A percentile compares a stretch with the other conserved stretches of the same genome.
These are phyloP conservation scores for Entoloma clypeatum DNA, from an alignment of 1,284 basidiomycete genomes.

Conservation along the genomic window DNA sequence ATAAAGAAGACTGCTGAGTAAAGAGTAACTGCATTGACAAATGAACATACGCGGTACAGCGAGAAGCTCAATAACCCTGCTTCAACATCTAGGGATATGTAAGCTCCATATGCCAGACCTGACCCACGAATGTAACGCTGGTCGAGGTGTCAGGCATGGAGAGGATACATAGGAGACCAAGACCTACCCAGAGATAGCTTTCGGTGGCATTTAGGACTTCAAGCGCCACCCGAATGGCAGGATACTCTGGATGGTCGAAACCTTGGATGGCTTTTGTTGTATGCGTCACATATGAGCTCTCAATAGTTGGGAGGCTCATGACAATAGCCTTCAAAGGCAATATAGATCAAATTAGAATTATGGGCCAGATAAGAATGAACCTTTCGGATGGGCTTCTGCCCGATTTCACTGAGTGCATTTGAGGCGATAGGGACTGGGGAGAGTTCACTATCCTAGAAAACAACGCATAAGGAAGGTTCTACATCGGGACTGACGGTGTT, in stretches of 20 bases:
- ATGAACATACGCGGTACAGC: slow-evolving; percentile 68
- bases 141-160: slow-evolving; percentile 11
- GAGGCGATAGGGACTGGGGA: slow-evolving; percentile 65
- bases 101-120: slow-evolving; percentile 92
- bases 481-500: slow-evolving; percentile 21
- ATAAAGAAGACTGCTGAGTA: slow-evolving; percentile 8
- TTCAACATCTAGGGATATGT: slow-evolving; percentile 77
- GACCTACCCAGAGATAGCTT: slow-evolving; percentile 86
- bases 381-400: slow-evolving; percentile 70
- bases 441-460: slow-evolving; percentile 51
- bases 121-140: slow-evolving; percentile 85
- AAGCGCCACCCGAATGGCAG: slow-evolving; percentile 80
- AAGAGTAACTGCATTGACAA: not conserved
- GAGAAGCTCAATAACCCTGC: slow-evolving; percentile 79
- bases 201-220: slow-evolving; percentile 93
- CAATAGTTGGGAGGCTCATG: slow-evolving; percentile 89
- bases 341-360: slow-evolving; percentile 7
- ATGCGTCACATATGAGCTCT: slow-evolving; percentile 87
- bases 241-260: slow-evolving; percentile 81
- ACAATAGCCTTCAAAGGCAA: slow-evolving; percentile 62
- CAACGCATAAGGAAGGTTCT: slow-evolving; percentile 9
- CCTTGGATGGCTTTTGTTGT: slow-evolving; percentile 78
- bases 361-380: slow-evolving; percentile 34
- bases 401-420: slow-evolving; percentile 74
- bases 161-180: slow-evolving; percentile 6